phyloP scores from a whole-genome alignment of 306 rosid genomes.

The Vicia villosa region DNA sequence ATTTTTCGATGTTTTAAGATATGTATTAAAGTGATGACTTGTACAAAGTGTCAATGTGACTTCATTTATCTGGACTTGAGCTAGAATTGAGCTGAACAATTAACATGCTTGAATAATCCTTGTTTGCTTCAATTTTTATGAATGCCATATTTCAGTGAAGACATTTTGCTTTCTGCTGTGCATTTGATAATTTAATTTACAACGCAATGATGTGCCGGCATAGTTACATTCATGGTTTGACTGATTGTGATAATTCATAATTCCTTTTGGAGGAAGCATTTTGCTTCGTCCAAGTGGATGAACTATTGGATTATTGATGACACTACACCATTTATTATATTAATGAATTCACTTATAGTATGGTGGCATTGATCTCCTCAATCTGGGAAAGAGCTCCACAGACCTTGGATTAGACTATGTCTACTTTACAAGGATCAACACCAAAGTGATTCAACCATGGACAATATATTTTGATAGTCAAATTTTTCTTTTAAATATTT shows the following conservation, averaged over 20 bases:
- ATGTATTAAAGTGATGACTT: conserved; percentile 24
- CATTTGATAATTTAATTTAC: neutral
- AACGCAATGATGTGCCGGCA: neutral
- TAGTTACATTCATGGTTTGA: neutral
- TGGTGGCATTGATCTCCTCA: neutral
- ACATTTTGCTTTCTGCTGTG: neutral
- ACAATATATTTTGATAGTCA: neutral
- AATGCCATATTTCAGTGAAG: neutral
- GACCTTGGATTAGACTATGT: too few relatives aligned
- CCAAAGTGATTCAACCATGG: neutral
- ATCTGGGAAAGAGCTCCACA: neutral
- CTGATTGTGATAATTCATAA: neutral
- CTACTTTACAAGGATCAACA: too few relatives aligned
- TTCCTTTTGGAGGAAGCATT: neutral
- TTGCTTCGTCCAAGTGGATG: neutral
- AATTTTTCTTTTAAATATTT: neutral
- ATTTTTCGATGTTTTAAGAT: conserved; percentile 23
- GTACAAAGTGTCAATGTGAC: conserved; percentile 33
- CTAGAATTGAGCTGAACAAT: conserved; percentile 12
- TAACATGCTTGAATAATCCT: conserved; percentile 24
- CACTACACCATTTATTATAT: neutral
- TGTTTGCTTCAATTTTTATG: conserved; percentile 15
- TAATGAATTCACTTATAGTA: neutral
- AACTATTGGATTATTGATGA: neutral
- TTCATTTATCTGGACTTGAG: conserved; percentile 5